A percentile compares a stretch with the other conserved stretches of the same genome.
These are phyloP conservation scores for Chlorella vulgaris DNA, from an alignment of 139 green algal genomes.

Conservation along the genomic window DNA sequence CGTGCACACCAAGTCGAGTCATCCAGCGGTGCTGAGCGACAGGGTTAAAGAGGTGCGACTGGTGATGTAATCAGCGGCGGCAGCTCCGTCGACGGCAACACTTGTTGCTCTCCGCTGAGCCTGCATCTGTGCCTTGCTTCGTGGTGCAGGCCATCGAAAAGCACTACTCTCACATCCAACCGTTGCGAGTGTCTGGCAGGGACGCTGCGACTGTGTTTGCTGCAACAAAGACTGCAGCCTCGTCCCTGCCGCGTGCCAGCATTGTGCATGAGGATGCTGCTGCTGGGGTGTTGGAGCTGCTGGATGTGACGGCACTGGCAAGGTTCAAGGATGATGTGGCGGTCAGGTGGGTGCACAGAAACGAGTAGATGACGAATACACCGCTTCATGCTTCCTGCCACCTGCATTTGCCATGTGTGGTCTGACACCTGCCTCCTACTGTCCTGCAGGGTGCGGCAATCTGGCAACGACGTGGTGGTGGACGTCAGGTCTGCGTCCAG, in stretches of 20 bases:
- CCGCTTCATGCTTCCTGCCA: not conserved
- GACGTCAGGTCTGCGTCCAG: constrained; percentile 27
- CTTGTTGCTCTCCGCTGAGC: not conserved
- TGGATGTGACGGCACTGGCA: constrained; percentile 51
- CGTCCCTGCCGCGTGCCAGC: constrained; percentile 40
- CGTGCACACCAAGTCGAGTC: constrained; percentile 8
- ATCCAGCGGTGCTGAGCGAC: constrained; percentile 28
- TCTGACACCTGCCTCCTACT: not conserved
- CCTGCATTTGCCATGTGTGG: not conserved
- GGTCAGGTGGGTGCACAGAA: not conserved
- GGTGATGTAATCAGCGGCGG: not conserved
- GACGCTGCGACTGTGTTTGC: constrained; percentile 19
- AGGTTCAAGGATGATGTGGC: constrained; percentile 60
- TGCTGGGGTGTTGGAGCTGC: constrained; percentile 43
- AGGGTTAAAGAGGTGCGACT: constrained; percentile 14
- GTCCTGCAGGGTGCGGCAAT: constrained; percentile 16
- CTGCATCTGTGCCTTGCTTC: not conserved
- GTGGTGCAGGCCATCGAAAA: constrained; percentile 30
- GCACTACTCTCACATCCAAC: constrained; percentile 47
- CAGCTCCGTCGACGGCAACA: not conserved
- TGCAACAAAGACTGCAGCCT: constrained; percentile 18
- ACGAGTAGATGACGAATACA: not conserved
- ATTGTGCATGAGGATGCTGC: constrained; percentile 32
- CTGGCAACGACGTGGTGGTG: constrained; percentile 9
- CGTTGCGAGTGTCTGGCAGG: constrained; percentile 13